These are phyloP conservation scores for Ogataea pignaliae DNA, from an alignment of 805 yeast species.

Conservation along the genomic window DNA sequence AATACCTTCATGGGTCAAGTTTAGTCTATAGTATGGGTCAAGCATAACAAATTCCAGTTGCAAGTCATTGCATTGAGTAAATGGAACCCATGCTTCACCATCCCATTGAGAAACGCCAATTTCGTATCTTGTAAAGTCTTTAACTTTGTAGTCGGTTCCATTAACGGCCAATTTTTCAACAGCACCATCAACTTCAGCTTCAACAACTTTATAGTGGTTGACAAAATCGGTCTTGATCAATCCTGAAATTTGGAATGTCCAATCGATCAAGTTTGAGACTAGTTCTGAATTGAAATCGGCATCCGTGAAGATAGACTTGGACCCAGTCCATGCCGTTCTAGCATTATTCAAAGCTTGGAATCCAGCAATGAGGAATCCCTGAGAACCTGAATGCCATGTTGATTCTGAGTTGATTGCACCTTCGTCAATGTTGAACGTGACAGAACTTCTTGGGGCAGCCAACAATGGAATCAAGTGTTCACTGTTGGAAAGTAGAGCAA, in stretches of 20 bases:
- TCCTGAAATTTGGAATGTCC: conserved; percentile 72
- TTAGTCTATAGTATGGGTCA: conserved; percentile 90
- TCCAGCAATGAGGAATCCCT: conserved; percentile 70
- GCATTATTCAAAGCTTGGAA: conserved; percentile 79
- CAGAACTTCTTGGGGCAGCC: conserved; percentile 61
- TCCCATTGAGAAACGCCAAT: conserved; percentile 44
- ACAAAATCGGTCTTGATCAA: conserved; percentile 54
- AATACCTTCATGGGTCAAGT: conserved; percentile 37
- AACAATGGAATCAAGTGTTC: conserved; percentile 68
- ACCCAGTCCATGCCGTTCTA: conserved; percentile 80
- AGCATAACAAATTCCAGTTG: conserved; percentile 87
- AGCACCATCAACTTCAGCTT: conserved; percentile 35
- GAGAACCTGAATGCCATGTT: conserved; percentile 78
- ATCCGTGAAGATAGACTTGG: conserved; percentile 47
- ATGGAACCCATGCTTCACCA: conserved; percentile 69
- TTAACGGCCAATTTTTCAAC: conserved; percentile 14
- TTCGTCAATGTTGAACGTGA: conserved; percentile 46
- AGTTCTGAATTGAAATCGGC: conserved; percentile 32
- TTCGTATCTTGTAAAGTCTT: conserved; percentile 60
- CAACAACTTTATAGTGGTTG: conserved; percentile 48
- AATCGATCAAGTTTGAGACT: conserved; percentile 45
- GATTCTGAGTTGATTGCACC: conserved; percentile 32
- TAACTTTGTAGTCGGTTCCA: conserved; percentile 56
- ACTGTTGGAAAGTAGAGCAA: conserved; percentile 67
- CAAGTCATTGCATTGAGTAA: conserved; percentile 44